A percentile compares a stretch with the other conserved stretches of the same genome.
These are phyloP conservation scores for Suillus paluster DNA, from an alignment of 768 basidiomycete species.

Conservation along the genomic window DNA sequence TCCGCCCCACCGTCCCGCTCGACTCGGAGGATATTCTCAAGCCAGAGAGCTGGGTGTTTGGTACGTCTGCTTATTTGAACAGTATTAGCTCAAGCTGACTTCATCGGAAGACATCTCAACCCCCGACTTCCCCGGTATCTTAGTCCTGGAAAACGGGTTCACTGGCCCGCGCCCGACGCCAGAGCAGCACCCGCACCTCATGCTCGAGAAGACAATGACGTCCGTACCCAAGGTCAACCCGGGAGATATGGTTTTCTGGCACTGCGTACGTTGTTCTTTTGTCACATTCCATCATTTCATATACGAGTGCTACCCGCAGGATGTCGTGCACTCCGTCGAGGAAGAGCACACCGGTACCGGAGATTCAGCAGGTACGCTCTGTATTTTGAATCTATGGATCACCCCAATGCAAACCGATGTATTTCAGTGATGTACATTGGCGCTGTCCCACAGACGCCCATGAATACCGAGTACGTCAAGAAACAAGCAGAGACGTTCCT, in stretches of 20 bases:
- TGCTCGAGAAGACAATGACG: conserved; percentile 66
- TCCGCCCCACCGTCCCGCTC: conserved; percentile 50
- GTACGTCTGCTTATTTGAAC: conserved; percentile 23
- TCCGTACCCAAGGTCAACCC: conserved; percentile 73
- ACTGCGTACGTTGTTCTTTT: conserved; percentile 47
- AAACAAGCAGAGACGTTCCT: conserved; percentile 69
- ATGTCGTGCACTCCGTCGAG: conserved; percentile 54
- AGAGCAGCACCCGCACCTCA: conserved; percentile 67
- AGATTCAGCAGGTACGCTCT: conserved; percentile 57
- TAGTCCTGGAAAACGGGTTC: conserved; percentile 27
- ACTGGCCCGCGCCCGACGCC: conserved; percentile 54
- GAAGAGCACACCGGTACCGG: conserved; percentile 54
- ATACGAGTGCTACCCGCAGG: conserved; percentile 31
- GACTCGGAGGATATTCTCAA: conserved; percentile 48
- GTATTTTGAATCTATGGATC: neutral
- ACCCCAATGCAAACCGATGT: neutral
- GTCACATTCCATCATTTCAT: neutral
- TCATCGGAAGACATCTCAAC: conserved; percentile 46
- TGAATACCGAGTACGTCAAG: conserved; percentile 63
- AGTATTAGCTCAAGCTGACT: neutral
- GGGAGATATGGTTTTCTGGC: conserved; percentile 84
- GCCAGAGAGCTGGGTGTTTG: conserved; percentile 59
- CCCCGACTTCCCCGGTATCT: conserved; percentile 58
- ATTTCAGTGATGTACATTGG: conserved; percentile 77
- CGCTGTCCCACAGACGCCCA: conserved; percentile 67